Conservation (phyloP, 208 protist species). For the Trypanosoma avium region DNA sequence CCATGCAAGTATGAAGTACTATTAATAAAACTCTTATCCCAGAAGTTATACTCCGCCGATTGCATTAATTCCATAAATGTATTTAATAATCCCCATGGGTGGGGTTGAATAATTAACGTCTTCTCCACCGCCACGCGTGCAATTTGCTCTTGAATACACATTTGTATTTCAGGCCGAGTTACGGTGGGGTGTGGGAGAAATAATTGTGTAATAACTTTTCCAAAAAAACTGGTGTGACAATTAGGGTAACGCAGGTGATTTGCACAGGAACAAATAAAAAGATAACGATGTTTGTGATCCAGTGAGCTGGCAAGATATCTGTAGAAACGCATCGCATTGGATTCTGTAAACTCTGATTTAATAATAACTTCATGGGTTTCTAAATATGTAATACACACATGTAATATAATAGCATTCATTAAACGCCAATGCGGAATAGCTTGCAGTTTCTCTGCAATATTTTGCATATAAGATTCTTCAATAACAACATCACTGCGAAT, state of each 20-base stretch:
- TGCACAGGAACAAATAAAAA: constrained; percentile 96
- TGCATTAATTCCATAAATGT: constrained; percentile 99
- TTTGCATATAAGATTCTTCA: constrained; percentile 32
- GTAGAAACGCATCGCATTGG: constrained; percentile 96
- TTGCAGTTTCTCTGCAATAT: constrained; percentile 45
- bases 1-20: constrained; percentile 91
- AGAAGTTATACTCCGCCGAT: constrained; percentile 94
- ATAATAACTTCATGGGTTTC: constrained; percentile 31
- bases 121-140: constrained; percentile 96
- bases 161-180: constrained; percentile 48
- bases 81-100: constrained; percentile 99
- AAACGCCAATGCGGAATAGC: constrained; percentile 74
- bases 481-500: constrained; percentile 48
- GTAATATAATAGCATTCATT: constrained; percentile 98
- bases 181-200: constrained; percentile 89
- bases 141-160: constrained; percentile 97
- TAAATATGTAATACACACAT: constrained; percentile 89
- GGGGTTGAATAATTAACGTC: constrained; percentile 97
- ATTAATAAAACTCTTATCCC: constrained; percentile 94
- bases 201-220: constrained; percentile 95
- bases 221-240: constrained; percentile 99
- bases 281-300: constrained; percentile 93
- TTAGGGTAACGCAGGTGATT: constrained; percentile 99
- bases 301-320: constrained; percentile 91
- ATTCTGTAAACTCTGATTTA: constrained; percentile 36